Conservation (phyloP, 352 stramenopile species). For the Phytopythium delawarense region DNA sequence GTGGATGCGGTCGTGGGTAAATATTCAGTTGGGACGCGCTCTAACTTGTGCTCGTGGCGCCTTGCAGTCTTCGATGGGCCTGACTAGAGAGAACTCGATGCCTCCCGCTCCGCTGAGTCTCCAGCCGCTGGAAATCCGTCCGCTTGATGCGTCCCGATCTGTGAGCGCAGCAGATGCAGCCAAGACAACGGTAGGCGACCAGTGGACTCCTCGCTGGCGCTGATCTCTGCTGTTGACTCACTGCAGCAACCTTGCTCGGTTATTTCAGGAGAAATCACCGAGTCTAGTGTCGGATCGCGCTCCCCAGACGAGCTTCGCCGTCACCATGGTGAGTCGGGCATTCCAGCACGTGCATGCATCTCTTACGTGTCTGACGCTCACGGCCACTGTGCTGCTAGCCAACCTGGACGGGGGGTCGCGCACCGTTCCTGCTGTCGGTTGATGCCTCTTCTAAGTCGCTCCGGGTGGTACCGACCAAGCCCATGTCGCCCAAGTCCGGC, state of each 20-base stretch:
- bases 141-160: conserved; percentile 14
- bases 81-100: conserved; percentile 1
- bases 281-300: neutral
- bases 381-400: conserved; percentile 11
- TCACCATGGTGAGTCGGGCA: conserved; percentile 37
- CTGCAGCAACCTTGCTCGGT: neutral
- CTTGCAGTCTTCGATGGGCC: neutral
- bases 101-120: conserved; percentile 5
- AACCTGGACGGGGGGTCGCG: conserved; percentile 41
- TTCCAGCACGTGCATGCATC: neutral
- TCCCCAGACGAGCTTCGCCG: conserved; percentile 28
- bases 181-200: neutral
- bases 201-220: neutral
- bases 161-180: neutral
- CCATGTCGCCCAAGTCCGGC: conserved; percentile 20
- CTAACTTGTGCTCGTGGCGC: neutral
- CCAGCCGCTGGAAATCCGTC: conserved; percentile 17
- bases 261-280: neutral
- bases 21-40: neutral
- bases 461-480: conserved; percentile 23
- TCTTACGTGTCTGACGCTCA: neutral
- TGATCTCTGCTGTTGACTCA: neutral
- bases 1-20: neutral
- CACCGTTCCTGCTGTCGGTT: conserved; percentile 31
- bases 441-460: conserved; percentile 19